A percentile compares a stretch with the other conserved stretches of the same genome.
These are phyloP conservation scores for Microdochium nivale DNA, from an alignment of 2,329 filamentous ascomycete species.

Conservation along the genomic window DNA sequence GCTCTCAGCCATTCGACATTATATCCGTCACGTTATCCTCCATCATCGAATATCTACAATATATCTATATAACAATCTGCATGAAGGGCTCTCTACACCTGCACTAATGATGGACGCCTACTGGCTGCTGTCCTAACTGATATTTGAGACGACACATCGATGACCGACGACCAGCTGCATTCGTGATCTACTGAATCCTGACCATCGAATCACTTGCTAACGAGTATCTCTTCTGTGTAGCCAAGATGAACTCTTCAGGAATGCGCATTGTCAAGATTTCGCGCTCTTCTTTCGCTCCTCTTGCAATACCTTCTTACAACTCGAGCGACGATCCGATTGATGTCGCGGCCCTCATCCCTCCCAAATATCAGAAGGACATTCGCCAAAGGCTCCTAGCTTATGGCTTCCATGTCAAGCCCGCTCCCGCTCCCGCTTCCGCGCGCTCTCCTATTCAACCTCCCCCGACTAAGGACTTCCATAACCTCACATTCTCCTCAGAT, in stretches of 20 bases:
- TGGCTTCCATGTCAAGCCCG: neutral
- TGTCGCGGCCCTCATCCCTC: neutral
- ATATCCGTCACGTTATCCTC: too few species aligned
- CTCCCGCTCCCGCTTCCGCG: neutral
- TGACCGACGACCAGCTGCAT: neutral
- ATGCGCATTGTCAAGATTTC: neutral
- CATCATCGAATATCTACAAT: neutral
- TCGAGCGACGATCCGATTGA: neutral
- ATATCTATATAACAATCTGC: too few species aligned
- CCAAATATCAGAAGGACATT: neutral
- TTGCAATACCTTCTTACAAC: neutral
- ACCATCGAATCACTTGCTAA: neutral
- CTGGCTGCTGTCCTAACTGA: too few species aligned
- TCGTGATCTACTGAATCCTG: neutral
- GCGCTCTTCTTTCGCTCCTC: neutral
- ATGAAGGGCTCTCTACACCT: neutral
- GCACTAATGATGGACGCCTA: neutral
- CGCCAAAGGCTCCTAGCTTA: neutral
- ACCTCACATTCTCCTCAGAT: neutral
- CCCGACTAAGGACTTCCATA: neutral
- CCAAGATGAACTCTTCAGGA: neutral
- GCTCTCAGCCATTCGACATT: too few species aligned
- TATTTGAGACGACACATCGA: too few species aligned
- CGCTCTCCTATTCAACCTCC: too few species aligned
- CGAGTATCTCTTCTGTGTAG: neutral